Base-by-base conservation (phyloP, 2,329 filamentous ascomycete genomes). In the Graphiopsis chlorocephala region DNA sequence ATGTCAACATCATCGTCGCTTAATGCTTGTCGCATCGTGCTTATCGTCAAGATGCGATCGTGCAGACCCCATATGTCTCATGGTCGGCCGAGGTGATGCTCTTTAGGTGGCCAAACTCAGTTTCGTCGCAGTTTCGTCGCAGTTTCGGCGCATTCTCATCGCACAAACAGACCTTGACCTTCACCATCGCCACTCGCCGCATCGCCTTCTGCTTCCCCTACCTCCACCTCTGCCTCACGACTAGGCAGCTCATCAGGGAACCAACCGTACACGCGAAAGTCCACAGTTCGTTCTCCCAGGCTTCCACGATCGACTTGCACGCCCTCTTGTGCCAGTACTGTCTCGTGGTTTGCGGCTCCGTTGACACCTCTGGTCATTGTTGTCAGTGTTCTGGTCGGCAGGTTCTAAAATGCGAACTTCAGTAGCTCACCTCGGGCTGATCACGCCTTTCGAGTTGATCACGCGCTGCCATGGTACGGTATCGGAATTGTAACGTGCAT, bases 381-480 rank as follows among this genome's bases (percentile, higher is more conserved):
- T 23, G 55, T 66, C 53, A 65, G 63, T 62, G 15, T 20, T 12
- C 4, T 52, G 45, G 17, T 35, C 20, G 14, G 14, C 26, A 26
- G 2, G 17, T n/a, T 1, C 2, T 15, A 11, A 5, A 2, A 52
- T 20, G 29, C 38, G 38, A 20, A 20, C 0, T 7, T 23, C 14
- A n/a, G 17, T 1, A 14, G 26, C 80, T 70, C 73, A 94, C 92
- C 93, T 86, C 8, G 90, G 90, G 52, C 93, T 96, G 70, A 98
- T 96, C 65, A 87, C 82, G 25, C 94, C 93, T 78, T 91, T 94
- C 15, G 91, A 81, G 76, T 94, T 97, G 75, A 98, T 90, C 66
- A 98, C 91, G 65, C 95, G 84, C 81, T 98, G 94, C 94, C 94
- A 98, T 0, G 94, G 94, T 3, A 98, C 94, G 69, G 90, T 97